A percentile compares a stretch with the other conserved stretches of the same genome.
Conservation (phyloP, 2,329 filamentous ascomycete genomes). For the Myriosclerotinia scirpicola region DNA sequence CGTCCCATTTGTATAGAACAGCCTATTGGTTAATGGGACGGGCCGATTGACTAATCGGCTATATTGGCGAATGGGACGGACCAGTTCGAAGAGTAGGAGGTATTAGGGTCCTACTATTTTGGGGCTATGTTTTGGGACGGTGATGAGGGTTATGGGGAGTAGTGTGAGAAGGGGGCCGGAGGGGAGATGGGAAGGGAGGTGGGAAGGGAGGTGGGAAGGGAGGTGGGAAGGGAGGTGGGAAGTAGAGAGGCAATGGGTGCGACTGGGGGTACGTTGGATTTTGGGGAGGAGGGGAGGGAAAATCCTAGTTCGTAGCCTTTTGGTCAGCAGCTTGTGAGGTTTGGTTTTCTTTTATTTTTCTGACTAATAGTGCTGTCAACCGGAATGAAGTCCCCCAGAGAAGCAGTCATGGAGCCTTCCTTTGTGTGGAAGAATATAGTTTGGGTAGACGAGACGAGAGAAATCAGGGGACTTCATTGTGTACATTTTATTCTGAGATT, state of each 20-base stretch:
- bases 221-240: not conserved
- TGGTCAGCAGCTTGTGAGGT: constrained; percentile 30
- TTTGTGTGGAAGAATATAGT: not conserved
- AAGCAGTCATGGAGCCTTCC: no score
- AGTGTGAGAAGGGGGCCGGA: no score
- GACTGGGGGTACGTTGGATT: constrained; percentile 32
- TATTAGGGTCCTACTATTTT: constrained; percentile 38
- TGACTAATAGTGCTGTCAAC: not conserved
- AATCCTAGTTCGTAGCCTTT: constrained; percentile 31
- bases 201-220: not conserved
- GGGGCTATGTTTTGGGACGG: constrained; percentile 36
- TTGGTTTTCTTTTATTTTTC: not conserved
- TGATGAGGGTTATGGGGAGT: not conserved
- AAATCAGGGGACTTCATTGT: not conserved
- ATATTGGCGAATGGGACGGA: no score
- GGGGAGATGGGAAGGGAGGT: not conserved
- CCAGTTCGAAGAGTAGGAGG: constrained; percentile 31
- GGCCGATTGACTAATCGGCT: no score
- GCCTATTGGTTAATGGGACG: no score
- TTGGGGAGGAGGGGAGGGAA: constrained; percentile 33
- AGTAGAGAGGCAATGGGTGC: not conserved
- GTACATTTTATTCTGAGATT: not conserved
- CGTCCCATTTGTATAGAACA: no score
- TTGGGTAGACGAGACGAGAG: not conserved
- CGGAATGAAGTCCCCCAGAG: not conserved